Conservation (phyloP, 2,329 filamentous ascomycete genomes). For the Chaetoscypha palmicola region DNA sequence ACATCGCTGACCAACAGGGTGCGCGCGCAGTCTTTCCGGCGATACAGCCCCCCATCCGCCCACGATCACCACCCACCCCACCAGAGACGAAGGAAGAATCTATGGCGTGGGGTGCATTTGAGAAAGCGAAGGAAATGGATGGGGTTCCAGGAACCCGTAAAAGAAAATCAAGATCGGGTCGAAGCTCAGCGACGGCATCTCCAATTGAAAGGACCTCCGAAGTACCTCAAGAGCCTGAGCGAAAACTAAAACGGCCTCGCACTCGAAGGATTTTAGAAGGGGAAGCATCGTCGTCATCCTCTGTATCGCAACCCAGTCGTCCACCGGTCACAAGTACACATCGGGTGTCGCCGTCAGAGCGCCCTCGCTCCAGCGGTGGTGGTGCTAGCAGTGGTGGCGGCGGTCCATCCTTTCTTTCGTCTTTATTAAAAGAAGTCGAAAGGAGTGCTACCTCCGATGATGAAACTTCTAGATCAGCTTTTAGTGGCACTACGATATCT, state of each 20-base stretch:
- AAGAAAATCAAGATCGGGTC: conserved; percentile 64
- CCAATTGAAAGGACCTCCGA: conserved; percentile 49
- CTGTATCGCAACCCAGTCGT: conserved; percentile 31
- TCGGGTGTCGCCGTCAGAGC: not conserved
- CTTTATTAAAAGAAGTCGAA: conserved; percentile 82
- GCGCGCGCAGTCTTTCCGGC: conserved; percentile 65
- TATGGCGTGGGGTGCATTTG: conserved; percentile 83
- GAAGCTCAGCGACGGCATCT: conserved; percentile 63
- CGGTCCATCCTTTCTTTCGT: conserved; percentile 74
- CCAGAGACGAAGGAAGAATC: conserved; percentile 72
- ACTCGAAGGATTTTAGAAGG: conserved; percentile 58
- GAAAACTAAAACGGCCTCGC: conserved; percentile 80
- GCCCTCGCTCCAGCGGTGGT: conserved; percentile 31
- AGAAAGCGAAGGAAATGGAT: conserved; percentile 69
- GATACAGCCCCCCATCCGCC: conserved; percentile 47
- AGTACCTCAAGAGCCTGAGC: conserved; percentile 60
- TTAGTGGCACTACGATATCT: conserved; percentile 17
- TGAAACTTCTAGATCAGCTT: conserved; percentile 34
- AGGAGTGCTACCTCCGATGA: conserved; percentile 53
- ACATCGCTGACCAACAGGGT: conserved; percentile 73
- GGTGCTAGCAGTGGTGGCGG: conserved; percentile 33
- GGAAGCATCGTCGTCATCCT: conserved; percentile 31
- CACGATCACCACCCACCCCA: conserved; percentile 41
- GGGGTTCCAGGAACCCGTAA: conserved; percentile 53
- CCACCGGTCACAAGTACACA: conserved; percentile 7